phyloP scores from a whole-genome alignment of 148 eudicot species.

The Rhododendron vialii region DNA sequence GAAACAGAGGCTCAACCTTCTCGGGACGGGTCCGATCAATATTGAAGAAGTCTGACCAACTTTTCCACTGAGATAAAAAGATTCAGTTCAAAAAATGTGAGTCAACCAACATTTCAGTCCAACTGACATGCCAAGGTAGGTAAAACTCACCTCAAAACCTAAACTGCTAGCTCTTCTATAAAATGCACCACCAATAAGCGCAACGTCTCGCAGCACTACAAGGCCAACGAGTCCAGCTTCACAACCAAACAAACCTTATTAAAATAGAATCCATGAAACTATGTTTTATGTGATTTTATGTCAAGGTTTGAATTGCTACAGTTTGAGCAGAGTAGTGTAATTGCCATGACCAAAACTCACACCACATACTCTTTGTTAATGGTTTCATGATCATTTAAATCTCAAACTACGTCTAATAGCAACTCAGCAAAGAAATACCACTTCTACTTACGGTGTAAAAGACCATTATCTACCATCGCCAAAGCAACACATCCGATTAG shows the following conservation, averaged over 20 bases:
- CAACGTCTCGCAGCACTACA: slow-evolving; percentile 78
- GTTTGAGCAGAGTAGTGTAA: neutral
- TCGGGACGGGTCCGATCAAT: slow-evolving; percentile 65
- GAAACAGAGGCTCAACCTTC: slow-evolving; percentile 81
- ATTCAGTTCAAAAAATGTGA: neutral
- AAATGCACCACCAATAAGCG: slow-evolving; percentile 88
- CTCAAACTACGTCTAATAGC: neutral
- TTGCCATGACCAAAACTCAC: neutral
- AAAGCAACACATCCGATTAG: slow-evolving; percentile 91
- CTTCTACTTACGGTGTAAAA: slow-evolving; percentile 75
- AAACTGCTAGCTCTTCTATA: slow-evolving; percentile 80
- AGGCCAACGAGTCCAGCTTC: slow-evolving; percentile 90
- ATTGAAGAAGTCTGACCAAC: slow-evolving; percentile 80
- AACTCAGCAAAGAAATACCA: slow-evolving; percentile 4
- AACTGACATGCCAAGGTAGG: neutral
- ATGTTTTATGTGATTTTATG: neutral
- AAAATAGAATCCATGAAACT: neutral
- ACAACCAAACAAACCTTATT: neutral
- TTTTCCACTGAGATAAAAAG: slow-evolving; percentile 59
- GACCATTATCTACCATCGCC: slow-evolving; percentile 88
- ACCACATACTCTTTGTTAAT: neutral
- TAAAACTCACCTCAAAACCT: slow-evolving; percentile 60
- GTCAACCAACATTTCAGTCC: neutral
- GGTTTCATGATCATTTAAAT: neutral
- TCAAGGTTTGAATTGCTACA: neutral